phyloP scores from a whole-genome alignment of 2,329 filamentous ascomycete species.

The Verticillium tricorpus region DNA sequence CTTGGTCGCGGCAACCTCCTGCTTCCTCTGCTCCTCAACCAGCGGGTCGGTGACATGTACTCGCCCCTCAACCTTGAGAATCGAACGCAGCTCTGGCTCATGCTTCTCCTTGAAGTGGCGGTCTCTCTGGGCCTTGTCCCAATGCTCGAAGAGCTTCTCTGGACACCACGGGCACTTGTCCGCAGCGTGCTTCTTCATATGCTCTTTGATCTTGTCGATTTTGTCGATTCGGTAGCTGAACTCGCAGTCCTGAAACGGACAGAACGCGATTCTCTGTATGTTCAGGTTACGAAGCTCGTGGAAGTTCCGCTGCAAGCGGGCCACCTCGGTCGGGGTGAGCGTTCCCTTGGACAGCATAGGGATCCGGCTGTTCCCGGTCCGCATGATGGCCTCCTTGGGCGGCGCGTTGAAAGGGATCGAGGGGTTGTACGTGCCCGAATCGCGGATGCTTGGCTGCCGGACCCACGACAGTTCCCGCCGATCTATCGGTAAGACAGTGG shows the following conservation, averaged over 20 bases:
- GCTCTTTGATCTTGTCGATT: conserved; percentile 23
- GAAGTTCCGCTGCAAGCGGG: conserved; percentile 28
- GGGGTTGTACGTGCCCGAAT: conserved; percentile 21
- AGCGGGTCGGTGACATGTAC: background rate
- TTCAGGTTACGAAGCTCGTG: conserved; percentile 27
- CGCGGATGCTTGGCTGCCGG: conserved; percentile 21
- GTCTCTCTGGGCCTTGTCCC: conserved; percentile 17
- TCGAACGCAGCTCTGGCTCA: conserved; percentile 11
- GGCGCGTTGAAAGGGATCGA: conserved; percentile 29
- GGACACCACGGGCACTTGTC: conserved; percentile 31
- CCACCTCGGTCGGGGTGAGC: conserved; percentile 35
- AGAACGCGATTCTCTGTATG: conserved; percentile 29
- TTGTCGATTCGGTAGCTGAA: conserved; percentile 26
- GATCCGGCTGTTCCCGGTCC: conserved; percentile 23
- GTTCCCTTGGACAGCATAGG: conserved; percentile 32
- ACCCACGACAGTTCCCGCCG: conserved; percentile 25
- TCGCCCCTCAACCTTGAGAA: background rate
- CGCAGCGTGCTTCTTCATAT: conserved; percentile 30
- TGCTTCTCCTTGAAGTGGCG: conserved; percentile 27
- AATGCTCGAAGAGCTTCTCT: conserved; percentile 23
- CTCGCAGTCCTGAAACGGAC: conserved; percentile 31
- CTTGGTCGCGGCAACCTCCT: background rate
- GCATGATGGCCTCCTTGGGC: conserved; percentile 30
- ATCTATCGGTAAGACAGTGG: background rate
- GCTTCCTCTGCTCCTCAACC: background rate